A percentile compares a stretch with the other conserved stretches of the same genome.
Evolutionary conservation across 176 grass and related monocot genomes (phyloP).

Genomic region (Oryza meridionalis): DNA sequence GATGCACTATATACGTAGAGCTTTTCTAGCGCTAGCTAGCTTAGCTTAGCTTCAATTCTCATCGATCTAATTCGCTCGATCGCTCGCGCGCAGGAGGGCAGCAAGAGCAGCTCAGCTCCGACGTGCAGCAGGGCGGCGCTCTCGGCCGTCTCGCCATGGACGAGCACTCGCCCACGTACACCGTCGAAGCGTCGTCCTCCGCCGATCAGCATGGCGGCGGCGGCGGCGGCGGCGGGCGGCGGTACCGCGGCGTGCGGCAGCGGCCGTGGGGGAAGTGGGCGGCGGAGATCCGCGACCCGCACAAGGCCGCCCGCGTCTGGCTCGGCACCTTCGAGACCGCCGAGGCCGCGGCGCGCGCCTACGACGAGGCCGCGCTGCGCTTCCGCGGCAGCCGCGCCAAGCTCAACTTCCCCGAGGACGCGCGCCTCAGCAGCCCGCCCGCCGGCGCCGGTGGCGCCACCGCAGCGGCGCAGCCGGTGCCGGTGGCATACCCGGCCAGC

Average conservation of each 20-base stretch:
- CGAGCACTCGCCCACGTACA: constrained; percentile 46
- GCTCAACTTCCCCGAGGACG: constrained; percentile 99
- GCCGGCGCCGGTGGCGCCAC: not conserved
- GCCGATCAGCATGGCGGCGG: not conserved
- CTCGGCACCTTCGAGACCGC: constrained; percentile 96
- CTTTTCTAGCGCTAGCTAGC: not conserved
- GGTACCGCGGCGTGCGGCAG: constrained; percentile 92
- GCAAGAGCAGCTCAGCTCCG: constrained; percentile 4
- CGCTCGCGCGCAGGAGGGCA: not conserved
- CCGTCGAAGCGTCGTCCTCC: not conserved
- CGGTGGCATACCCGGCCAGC: constrained; percentile 7
- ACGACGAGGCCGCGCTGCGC: constrained; percentile 89
- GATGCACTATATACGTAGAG: not conserved
- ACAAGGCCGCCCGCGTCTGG: constrained; percentile 89
- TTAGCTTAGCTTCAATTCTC: not conserved
- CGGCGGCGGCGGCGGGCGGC: constrained; percentile 16
- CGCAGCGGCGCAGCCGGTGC: not conserved
- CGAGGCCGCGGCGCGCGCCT: constrained; percentile 90
- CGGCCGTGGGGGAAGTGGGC: constrained; percentile 99
- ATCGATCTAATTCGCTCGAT: not conserved
- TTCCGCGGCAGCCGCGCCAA: constrained; percentile 92
- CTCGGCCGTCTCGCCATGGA: constrained; percentile 46
- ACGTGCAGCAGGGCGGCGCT: not conserved
- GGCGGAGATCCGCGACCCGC: constrained; percentile 95
- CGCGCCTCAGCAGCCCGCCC: constrained; percentile 39